A percentile compares a stretch with the other conserved stretches of the same genome.
These are phyloP conservation scores for Ormosia emarginata DNA, from an alignment of 306 rosid species.

Conservation along the genomic window DNA sequence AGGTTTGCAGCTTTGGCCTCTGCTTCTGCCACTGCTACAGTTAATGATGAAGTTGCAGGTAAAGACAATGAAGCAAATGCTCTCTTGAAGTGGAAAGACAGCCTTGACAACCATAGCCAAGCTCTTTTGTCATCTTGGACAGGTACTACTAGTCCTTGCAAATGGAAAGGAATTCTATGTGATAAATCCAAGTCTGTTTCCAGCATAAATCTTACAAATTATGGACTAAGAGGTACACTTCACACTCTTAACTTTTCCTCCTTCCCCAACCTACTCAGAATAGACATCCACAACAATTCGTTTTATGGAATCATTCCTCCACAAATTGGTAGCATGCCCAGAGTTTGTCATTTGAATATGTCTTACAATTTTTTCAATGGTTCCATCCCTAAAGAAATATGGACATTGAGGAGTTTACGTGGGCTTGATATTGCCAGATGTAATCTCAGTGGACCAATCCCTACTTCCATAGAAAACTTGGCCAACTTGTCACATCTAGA, in stretches of 20 bases:
- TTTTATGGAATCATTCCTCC: conserved; percentile 19
- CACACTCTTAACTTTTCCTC: conserved; percentile 26
- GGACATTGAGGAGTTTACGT: not conserved
- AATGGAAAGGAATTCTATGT: conserved; percentile 22
- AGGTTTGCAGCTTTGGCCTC: not conserved
- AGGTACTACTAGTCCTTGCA: conserved; percentile 5
- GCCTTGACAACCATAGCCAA: conserved; percentile 21
- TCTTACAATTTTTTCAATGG: not conserved
- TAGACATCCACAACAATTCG: not conserved
- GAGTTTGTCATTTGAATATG: not conserved
- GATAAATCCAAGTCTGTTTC: conserved; percentile 4
- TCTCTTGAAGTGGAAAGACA: conserved; percentile 28
- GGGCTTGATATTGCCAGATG: not conserved
- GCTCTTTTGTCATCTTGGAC: conserved; percentile 21
- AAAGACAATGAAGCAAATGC: conserved; percentile 14
- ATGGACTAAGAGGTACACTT: conserved; percentile 29
- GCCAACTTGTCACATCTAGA: not conserved
- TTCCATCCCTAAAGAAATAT: not conserved
- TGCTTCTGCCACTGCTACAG: not conserved
- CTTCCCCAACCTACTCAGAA: conserved; percentile 13
- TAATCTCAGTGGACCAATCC: not conserved
- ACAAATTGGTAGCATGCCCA: not conserved
- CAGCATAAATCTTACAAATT: not conserved
- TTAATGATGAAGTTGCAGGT: not conserved
- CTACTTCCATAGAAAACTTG: not conserved